Conservation (phyloP, 2,329 filamentous ascomycete species). For the Cytospora piceicola region DNA sequence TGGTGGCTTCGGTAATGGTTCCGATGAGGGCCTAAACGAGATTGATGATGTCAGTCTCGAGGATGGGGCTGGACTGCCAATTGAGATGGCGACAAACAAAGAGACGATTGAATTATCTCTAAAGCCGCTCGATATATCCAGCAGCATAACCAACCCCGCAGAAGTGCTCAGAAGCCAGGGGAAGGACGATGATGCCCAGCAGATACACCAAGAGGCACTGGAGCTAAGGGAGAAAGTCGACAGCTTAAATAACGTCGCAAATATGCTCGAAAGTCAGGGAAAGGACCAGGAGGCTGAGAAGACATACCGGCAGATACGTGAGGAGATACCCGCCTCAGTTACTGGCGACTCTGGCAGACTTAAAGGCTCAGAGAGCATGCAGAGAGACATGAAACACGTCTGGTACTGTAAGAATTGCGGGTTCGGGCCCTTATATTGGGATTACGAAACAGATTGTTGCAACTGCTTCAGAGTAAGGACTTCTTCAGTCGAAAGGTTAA, state of each 20-base stretch:
- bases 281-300: not conserved
- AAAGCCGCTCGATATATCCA: not conserved
- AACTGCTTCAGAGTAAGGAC: no score
- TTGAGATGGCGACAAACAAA: no score
- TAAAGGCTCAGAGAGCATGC: no score
- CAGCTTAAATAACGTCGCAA: not conserved
- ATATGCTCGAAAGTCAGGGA: not conserved
- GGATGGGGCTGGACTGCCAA: no score
- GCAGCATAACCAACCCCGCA: not conserved
- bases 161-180: not conserved
- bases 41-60: not conserved
- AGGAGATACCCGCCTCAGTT: no score
- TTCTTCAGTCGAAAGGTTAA: no score
- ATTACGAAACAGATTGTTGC: no score
- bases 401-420: no score
- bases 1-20: constrained; percentile 1
- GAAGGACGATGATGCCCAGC: not conserved
- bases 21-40: not conserved
- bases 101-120: not conserved
- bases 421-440: no score
- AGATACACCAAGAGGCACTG: not conserved
- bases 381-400: no score
- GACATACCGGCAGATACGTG: not conserved
- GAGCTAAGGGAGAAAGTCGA: not conserved
- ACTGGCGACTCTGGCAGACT: no score